These are phyloP conservation scores for Pisolithus sp. DNA, from an alignment of 768 basidiomycete species.

Conservation along the genomic window DNA sequence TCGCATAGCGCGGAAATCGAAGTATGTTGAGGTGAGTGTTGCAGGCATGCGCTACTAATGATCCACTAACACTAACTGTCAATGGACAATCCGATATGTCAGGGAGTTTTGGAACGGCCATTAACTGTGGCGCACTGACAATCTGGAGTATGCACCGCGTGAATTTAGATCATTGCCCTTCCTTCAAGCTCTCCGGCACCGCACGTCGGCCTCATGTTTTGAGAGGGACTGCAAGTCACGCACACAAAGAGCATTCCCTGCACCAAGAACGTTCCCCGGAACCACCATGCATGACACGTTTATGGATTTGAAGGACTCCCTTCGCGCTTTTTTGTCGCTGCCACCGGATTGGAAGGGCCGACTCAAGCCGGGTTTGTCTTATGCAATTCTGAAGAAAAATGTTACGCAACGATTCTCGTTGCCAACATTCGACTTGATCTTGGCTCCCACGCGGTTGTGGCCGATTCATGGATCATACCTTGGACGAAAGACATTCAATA, in stretches of 20 bases:
- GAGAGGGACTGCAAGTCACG: too few relatives aligned
- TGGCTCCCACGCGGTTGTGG: conserved; percentile 42
- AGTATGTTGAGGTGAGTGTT: conserved; percentile 35
- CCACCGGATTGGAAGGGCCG: conserved; percentile 19
- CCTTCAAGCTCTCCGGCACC: conserved; percentile 27
- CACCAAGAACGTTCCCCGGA: neutral
- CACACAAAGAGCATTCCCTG: conserved; percentile 19
- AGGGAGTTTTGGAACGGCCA: conserved; percentile 25
- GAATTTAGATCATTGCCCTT: conserved; percentile 30
- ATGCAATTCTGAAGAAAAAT: conserved; percentile 6
- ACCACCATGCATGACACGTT: conserved; percentile 16
- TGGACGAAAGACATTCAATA: conserved; percentile 15
- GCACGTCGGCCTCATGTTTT: too few relatives aligned
- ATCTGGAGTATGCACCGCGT: conserved; percentile 37
- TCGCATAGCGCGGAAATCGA: conserved; percentile 49
- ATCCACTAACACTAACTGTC: conserved; percentile 10
- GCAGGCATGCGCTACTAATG: conserved; percentile 4
- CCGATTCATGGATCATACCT: conserved; percentile 44
- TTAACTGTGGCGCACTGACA: conserved; percentile 5
- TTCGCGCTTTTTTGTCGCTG: conserved; percentile 24
- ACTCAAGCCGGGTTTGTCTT: conserved; percentile 16
- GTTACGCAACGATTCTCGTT: conserved; percentile 41
- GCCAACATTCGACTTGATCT: conserved; percentile 42
- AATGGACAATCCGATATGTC: conserved; percentile 13
- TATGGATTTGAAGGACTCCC: conserved; percentile 27